Conservation (phyloP, 306 rosid species). For the Quercus bicolor region DNA sequence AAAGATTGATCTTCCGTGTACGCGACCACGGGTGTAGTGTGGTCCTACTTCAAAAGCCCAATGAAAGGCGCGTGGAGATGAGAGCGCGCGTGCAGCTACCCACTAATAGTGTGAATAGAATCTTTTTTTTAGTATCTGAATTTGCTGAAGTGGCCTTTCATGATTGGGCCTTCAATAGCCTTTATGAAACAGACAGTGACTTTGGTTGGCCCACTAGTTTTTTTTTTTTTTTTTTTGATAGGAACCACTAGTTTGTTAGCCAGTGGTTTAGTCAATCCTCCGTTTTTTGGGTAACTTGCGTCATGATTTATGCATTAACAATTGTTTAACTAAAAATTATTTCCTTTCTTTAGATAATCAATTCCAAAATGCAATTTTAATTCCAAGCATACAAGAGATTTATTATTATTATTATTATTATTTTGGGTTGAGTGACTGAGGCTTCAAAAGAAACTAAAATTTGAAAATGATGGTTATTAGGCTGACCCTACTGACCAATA, state of each 20-base stretch:
- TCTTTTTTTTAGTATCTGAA: background rate
- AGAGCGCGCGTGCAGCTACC: background rate
- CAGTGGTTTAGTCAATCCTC: background rate
- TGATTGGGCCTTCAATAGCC: background rate
- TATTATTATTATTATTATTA: too few species aligned
- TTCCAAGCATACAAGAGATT: too few species aligned
- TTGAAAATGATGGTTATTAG: too few species aligned
- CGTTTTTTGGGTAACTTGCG: background rate
- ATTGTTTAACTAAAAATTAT: background rate
- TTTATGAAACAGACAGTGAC: background rate
- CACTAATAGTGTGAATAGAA: background rate
- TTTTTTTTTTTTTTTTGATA: too few species aligned
- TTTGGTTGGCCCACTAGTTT: background rate
- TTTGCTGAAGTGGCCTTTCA: background rate
- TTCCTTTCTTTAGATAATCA: background rate
- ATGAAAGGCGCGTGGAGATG: background rate
- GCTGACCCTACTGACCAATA: too few species aligned
- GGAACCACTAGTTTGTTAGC: background rate
- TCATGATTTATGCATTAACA: background rate
- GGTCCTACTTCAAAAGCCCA: background rate
- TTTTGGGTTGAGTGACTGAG: too few species aligned
- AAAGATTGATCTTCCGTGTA: background rate
- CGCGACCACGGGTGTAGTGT: background rate
- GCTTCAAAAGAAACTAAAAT: too few species aligned
- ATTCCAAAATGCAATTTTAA: background rate